phyloP scores from a whole-genome alignment of 2,329 filamentous ascomycete genomes.

The Pestalotiopsis sp. region DNA sequence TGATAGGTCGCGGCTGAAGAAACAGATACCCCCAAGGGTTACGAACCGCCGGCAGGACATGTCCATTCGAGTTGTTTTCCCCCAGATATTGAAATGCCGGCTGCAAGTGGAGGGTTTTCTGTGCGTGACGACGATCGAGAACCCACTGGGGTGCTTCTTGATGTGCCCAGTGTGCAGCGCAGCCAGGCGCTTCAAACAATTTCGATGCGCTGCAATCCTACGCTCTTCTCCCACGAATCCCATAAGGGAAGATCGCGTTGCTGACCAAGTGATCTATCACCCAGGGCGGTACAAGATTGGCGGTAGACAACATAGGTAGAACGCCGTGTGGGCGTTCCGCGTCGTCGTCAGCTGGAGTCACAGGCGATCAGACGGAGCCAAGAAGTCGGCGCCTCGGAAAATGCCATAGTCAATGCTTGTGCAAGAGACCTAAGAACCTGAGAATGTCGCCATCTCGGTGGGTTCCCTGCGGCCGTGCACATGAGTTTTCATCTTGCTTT shows the following conservation, averaged over 20 bases:
- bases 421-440: not conserved
- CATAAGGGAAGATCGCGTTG: not conserved
- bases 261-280: not conserved
- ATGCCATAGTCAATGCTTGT: not conserved
- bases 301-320: not conserved
- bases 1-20: not conserved
- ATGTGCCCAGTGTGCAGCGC: not conserved
- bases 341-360: not conserved
- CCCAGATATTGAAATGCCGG: not conserved
- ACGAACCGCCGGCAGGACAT: not conserved
- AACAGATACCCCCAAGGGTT: not conserved
- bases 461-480: not conserved
- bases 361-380: not conserved
- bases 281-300: not conserved
- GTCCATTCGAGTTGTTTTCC: not conserved
- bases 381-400: not conserved
- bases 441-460: not conserved
- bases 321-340: not conserved
- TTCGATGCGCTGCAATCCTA: not conserved
- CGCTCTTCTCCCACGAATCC: slow-evolving; percentile 3
- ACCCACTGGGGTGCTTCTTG: not conserved
- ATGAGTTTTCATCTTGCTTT: too few species aligned
- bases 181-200: not conserved
- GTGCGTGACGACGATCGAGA: not conserved
- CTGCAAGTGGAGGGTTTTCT: not conserved